Evolutionary conservation across 2,329 filamentous ascomycete genomes (phyloP), one percentile per base, ranked within the genome.

Genomic region (Penicillium sp.): DNA sequence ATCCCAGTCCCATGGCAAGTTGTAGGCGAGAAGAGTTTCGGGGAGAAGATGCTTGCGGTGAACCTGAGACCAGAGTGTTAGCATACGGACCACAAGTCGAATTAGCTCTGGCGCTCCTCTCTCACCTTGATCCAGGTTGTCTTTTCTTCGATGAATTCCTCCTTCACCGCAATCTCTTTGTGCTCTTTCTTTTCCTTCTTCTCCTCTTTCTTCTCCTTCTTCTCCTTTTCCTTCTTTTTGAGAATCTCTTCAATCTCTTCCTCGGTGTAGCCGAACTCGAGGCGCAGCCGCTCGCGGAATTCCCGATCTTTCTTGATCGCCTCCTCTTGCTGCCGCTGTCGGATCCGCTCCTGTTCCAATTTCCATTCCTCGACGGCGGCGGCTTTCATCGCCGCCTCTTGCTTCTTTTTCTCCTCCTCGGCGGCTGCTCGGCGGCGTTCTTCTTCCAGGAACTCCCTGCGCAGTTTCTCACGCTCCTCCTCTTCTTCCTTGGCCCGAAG

Each of bases 1-100:
- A 50, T 76, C 72, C 62, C 64, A 75, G 33, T 74, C 70, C 73
- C 74, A 76, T 12, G 72, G 65, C 43, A 71, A 47, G 11, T 58
- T 62, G 66, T 69, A 81, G 55, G 66, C 64, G 25, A 73, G 67
- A 50, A 76, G 55, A 9, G 73, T 74, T 9, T 72, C 69, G 5
- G 72, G 71, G n/a, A 68, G 62, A 28, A 76, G 64, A 47, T 74
- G 67, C 47, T 71, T 72, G 48, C 65, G 67, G 51, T 75, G 69
- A 39, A 76, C 73, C 70, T 72, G 49, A 33, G 38, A 12, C 29
- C 11, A 11, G 5, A 33, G 13, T 46, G 47, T 57, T 34, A 55
- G 52, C 43, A 26, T 33, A 33, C 44, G 3, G 9, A 5, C 4
- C n/a, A 11, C 6, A 3, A 42, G 36, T 29, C 42, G n/a, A 32